phyloP scores from a whole-genome alignment of 768 basidiomycete species.

The Russula sp. region DNA sequence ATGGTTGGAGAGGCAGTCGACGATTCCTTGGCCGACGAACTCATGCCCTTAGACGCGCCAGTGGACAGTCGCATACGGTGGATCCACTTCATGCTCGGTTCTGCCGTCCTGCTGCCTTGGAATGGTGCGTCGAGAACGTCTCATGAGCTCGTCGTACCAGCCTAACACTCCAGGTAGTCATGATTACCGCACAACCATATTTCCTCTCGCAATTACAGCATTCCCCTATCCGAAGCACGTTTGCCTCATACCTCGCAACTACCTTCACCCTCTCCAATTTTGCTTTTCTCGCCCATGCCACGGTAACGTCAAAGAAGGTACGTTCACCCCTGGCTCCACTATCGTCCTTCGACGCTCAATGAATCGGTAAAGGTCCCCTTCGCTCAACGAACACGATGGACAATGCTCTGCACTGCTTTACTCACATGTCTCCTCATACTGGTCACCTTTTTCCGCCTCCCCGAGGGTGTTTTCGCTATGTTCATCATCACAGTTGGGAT shows the following conservation, averaged over 20 bases:
- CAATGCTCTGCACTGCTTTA: constrained; percentile 45
- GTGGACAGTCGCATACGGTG: constrained; percentile 47
- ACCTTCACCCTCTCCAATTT: constrained; percentile 59
- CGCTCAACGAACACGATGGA: constrained; percentile 48
- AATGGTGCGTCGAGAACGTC: constrained; percentile 53
- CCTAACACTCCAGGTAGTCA: constrained; percentile 41
- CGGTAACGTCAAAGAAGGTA: constrained; percentile 61
- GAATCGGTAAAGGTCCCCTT: constrained; percentile 45
- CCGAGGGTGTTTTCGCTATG: constrained; percentile 53
- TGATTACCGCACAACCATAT: constrained; percentile 83
- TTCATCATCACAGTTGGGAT: constrained; percentile 60
- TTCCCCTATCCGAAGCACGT: constrained; percentile 48
- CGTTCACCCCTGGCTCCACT: constrained; percentile 25
- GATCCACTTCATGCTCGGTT: constrained; percentile 70
- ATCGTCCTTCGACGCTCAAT: background rate
- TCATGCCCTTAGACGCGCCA: constrained; percentile 16
- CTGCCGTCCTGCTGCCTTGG: constrained; percentile 80
- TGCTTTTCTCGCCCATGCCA: constrained; percentile 67
- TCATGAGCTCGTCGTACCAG: background rate
- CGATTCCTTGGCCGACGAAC: constrained; percentile 2
- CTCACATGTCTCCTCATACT: constrained; percentile 56
- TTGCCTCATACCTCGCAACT: constrained; percentile 42
- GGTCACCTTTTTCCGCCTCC: constrained; percentile 54
- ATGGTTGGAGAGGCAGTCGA: constrained; percentile 3
- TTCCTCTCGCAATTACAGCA: constrained; percentile 64